Percentiles rank a stretch among this genome's conserved stretches.
Evolutionary conservation across 352 stramenopile species (phyloP).

Genomic region (Phytophthora kernoviae): DNA sequence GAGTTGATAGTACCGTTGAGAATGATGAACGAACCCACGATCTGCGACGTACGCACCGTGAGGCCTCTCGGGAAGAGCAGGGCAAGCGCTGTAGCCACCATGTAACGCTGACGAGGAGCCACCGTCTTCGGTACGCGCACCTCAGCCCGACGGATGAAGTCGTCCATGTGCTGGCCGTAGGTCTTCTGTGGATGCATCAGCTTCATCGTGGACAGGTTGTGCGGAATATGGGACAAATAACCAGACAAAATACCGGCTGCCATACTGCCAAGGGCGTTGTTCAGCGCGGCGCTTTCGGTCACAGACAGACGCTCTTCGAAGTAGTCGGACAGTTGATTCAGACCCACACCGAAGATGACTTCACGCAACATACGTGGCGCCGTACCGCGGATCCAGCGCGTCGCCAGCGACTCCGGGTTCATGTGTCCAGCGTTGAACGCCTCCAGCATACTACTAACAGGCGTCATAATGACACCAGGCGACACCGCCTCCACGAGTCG

Average conservation of each 20-base stretch:
- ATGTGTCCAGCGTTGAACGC: conserved; percentile 94
- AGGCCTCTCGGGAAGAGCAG: conserved; percentile 88
- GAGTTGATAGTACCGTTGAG: conserved; percentile 94
- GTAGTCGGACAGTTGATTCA: conserved; percentile 95
- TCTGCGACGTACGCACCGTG: conserved; percentile 91
- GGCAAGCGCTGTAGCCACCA: conserved; percentile 74
- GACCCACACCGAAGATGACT: conserved; percentile 93
- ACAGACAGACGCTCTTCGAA: conserved; percentile 91
- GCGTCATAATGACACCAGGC: conserved; percentile 93
- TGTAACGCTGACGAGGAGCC: conserved; percentile 68
- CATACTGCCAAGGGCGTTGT: conserved; percentile 90
- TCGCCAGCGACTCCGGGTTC: conserved; percentile 90
- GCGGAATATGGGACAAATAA: conserved; percentile 95
- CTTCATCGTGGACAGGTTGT: conserved; percentile 97
- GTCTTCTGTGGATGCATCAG: conserved; percentile 92
- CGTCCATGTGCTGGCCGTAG: conserved; percentile 83
- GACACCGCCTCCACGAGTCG: conserved; percentile 81
- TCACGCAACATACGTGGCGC: conserved; percentile 87
- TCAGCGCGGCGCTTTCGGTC: conserved; percentile 68
- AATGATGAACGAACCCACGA: conserved; percentile 94
- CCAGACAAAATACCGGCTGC: conserved; percentile 90
- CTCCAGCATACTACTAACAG: conserved; percentile 91
- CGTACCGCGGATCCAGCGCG: conserved; percentile 90
- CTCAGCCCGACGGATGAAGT: conserved; percentile 85
- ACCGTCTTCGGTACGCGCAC: conserved; percentile 81